Base-by-base conservation (phyloP, 2,329 filamentous ascomycete genomes). In the Acarospora socialis region DNA sequence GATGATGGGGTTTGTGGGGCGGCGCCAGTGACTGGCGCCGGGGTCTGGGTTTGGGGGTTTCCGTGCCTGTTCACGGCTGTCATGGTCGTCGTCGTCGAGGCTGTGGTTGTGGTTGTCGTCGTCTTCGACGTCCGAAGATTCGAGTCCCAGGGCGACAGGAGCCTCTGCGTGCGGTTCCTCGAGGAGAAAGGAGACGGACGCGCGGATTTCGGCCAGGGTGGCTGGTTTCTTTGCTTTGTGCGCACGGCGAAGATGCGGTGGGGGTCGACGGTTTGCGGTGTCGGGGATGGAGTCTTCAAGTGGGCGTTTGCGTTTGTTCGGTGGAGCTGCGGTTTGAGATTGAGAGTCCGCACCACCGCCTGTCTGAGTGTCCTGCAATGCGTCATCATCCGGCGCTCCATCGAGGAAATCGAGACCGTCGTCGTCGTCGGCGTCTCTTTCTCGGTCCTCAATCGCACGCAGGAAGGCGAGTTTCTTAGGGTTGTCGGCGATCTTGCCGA, bases 391-490 rank as follows among this genome's bases (percentile, higher is more conserved):
- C 19, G 58, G 52, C 43, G 57, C 47, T 23, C 70, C 63, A 26
- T 76, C 70, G 6, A 83, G 57, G 46, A 92, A 78, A 43, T 86
- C 79, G 54, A 79, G 70, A 33, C 83, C 78, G 33, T 90, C 77
- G 27, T 81, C 79, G 37, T 67, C 65, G 14, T 66, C 64, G n/a
- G 45, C 66, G 65, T n/a, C n/a, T n/a, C n/a, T n/a, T 36, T 77
- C 79, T 30, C 71, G 71, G 49, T 94, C 86, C 46, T 93, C 84
- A 32, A 98, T 81, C 5, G 83, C 83, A 42, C 75, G 76, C 44
- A 98, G 67, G 60, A 98, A 98, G 0, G 90, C 90, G 39, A 79
- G 70, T 51, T 84, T 87, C 50, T 87, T 86, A 2, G 81, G 81
- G 46, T 92, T 84, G 50, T 83, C 75, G 20, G 82, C 84, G 40